These are phyloP conservation scores for Ceratocystis harringtonii DNA, from an alignment of 2,329 filamentous ascomycete genomes.

Conservation along the genomic window DNA sequence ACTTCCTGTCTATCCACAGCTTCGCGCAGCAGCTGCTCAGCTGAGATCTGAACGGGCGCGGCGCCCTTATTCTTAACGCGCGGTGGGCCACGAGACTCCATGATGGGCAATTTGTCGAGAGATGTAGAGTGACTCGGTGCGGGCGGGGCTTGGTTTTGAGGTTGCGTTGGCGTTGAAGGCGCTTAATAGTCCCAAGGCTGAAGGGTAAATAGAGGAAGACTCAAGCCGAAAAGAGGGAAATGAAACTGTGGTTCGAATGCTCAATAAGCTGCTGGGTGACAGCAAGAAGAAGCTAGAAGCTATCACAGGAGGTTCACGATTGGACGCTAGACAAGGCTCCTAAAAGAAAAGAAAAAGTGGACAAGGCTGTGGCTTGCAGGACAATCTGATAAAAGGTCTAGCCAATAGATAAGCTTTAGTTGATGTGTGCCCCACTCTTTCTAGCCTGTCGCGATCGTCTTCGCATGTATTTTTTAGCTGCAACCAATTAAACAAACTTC, in stretches of 20 bases:
- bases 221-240: background rate
- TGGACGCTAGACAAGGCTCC: background rate
- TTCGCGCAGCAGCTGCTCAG: slow-evolving; percentile 92
- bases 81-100: slow-evolving; percentile 87
- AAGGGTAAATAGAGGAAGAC: too few relatives aligned
- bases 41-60: slow-evolving; percentile 80
- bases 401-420: slow-evolving; percentile 15
- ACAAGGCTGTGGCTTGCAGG: slow-evolving; percentile 10
- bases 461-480: slow-evolving; percentile 1
- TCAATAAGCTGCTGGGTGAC: too few relatives aligned
- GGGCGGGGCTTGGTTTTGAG: background rate
- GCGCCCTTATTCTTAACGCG: slow-evolving; percentile 98
- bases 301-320: too few relatives aligned
- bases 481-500: slow-evolving; percentile 8
- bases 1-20: slow-evolving; percentile 93
- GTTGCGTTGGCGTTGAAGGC: background rate
- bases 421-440: background rate
- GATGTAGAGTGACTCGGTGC: background rate
- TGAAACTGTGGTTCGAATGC: too few relatives aligned
- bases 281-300: background rate
- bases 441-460: background rate
- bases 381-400: background rate
- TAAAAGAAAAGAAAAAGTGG: slow-evolving; percentile 10
- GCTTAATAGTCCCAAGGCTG: background rate
- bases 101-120: slow-evolving; percentile 28